Evolutionary conservation across 805 yeast species (phyloP), one percentile per base, ranked within the genome.

Genomic region (Wickerhamiella spandovensis): DNA sequence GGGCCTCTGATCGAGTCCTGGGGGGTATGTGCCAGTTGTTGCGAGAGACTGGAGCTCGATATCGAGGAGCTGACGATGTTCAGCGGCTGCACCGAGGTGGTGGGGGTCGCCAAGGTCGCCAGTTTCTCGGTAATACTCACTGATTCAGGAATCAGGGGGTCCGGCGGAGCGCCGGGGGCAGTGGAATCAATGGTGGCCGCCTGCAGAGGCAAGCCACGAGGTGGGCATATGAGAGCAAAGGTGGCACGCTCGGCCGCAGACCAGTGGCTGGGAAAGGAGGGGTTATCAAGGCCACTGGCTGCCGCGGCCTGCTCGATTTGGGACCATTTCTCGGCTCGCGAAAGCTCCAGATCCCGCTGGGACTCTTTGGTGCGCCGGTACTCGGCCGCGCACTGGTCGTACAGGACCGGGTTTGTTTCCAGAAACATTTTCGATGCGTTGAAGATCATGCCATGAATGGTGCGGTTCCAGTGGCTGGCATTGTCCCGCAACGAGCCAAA

Each of bases 401-500:
- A 92, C 23, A 90, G 72, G 8, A 82, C 81, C 15, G 95, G 95
- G 64, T 89, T 89, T 48, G 92, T 82, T 61, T 90, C 97, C 80
- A 89, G 79, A 62, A 92, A 89, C 50, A 86, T 82, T 65, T 88
- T 88, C 59, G 92, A 72, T 0, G 97, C 96, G 51, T 84, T 84
- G 68, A 79, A 88, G 1, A 95, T 94, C 73, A 90, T 77, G 46
- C 86, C 80, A 57, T 90, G 92, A 43, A 92, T 89, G 38, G 95
- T 87, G 60, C 92, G 77, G 66, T 92, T 92, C 98, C 98, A 92
- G 60, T 84, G 90, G 42, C 77, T 75, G 6, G 75, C 68, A 54
- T 89, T 74, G 65, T 89, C 95, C 65, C 87, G 90, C 56, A 92
- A 73, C 1, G 96, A 78, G 1, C 95, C 83, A 67, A 87, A 92